These are phyloP conservation scores for Piloderma croceum DNA, from an alignment of 768 basidiomycete species.

Conservation along the genomic window DNA sequence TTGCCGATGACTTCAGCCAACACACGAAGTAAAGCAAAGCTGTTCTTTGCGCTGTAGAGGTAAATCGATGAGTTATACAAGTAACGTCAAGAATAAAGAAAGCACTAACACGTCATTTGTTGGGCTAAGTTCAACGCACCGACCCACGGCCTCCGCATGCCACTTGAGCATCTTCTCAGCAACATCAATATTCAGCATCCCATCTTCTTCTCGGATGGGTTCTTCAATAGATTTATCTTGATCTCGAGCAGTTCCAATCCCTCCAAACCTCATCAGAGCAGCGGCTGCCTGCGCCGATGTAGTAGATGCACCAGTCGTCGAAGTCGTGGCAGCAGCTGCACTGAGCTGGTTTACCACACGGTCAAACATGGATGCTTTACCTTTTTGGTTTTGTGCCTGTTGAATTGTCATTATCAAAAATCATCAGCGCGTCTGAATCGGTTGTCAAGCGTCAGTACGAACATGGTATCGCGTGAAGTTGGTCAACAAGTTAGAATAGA, in stretches of 20 bases:
- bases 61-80: neutral
- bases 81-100: neutral
- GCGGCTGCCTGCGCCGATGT: constrained; percentile 84
- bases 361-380: constrained; percentile 79
- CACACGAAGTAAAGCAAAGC: constrained; percentile 74
- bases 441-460: constrained; percentile 22
- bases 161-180: constrained; percentile 92
- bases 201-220: constrained; percentile 74
- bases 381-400: constrained; percentile 57
- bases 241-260: constrained; percentile 53
- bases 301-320: constrained; percentile 51
- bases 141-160: constrained; percentile 95
- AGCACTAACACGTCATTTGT: constrained; percentile 74
- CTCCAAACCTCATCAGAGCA: constrained; percentile 84
- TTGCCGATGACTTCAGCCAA: constrained; percentile 81
- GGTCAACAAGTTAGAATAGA: constrained; percentile 69
- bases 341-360: constrained; percentile 78
- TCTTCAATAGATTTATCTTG: constrained; percentile 60
- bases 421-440: neutral
- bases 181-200: constrained; percentile 62
- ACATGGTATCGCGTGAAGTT: constrained; percentile 90
- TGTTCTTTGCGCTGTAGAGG: constrained; percentile 74
- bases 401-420: constrained; percentile 4
- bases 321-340: constrained; percentile 63
- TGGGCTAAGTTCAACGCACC: constrained; percentile 86